Percentiles rank a stretch among this genome's conserved stretches.
Evolutionary conservation across 2,329 filamentous ascomycete species (phyloP).

Genomic region (Colletotrichum camelliae): DNA sequence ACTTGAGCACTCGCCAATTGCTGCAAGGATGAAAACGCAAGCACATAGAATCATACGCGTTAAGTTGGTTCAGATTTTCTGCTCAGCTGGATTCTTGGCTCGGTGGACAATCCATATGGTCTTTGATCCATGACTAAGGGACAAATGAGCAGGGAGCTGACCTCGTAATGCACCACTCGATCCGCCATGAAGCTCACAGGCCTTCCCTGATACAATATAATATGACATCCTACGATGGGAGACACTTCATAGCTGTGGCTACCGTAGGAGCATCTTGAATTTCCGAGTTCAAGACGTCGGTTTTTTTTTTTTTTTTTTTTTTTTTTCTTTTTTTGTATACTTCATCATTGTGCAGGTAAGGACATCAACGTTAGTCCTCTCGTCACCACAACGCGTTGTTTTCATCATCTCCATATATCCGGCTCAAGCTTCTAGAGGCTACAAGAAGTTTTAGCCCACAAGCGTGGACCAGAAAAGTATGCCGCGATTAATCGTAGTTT

Average conservation of each 20-base stretch:
- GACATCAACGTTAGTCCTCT: background rate
- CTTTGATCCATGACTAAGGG: accelerated
- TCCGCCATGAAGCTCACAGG: background rate
- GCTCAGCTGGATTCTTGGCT: background rate
- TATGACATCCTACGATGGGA: background rate
- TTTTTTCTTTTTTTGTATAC: background rate
- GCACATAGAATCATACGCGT: background rate
- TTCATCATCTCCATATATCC: background rate
- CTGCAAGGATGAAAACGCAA: background rate
- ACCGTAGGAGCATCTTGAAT: accelerated
- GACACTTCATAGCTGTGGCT: background rate
- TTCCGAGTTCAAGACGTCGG: background rate
- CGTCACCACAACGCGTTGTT: background rate
- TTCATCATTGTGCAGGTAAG: background rate
- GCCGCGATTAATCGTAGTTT: background rate
- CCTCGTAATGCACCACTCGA: background rate
- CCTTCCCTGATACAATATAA: background rate
- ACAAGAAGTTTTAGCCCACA: background rate
- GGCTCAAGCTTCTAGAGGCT: accelerated
- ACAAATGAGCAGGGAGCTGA: accelerated
- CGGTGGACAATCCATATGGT: accelerated
- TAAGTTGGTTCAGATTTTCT: background rate
- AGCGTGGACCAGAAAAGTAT: accelerated
- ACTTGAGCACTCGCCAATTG: background rate
- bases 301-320: no score